These are phyloP conservation scores for Trypanosoma theileri DNA, from an alignment of 208 protist species.

Conservation along the genomic window DNA sequence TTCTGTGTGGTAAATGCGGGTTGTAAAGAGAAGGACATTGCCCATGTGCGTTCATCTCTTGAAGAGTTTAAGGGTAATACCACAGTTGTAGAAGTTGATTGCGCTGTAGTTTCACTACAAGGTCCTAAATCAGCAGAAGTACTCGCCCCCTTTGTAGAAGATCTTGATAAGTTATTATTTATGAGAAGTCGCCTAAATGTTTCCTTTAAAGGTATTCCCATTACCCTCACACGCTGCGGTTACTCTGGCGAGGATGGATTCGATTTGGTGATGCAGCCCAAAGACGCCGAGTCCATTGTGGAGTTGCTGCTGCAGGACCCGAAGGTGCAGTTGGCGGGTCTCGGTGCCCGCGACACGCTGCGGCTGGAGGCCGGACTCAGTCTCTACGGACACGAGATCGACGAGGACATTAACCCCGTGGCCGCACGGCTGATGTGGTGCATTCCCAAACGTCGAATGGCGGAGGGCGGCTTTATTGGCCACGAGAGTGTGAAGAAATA, in stretches of 20 bases:
- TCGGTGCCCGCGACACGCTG: slow-evolving; percentile 95
- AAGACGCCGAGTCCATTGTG: slow-evolving; percentile 48
- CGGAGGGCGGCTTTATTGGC: slow-evolving; percentile 94
- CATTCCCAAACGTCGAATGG: slow-evolving; percentile 93
- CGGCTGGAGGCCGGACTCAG: slow-evolving; percentile 97
- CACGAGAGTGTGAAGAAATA: slow-evolving; percentile 76
- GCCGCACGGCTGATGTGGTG: slow-evolving; percentile 95
- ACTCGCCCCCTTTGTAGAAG: slow-evolving; percentile 39
- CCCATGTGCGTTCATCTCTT: slow-evolving; percentile 52
- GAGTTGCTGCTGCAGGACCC: slow-evolving; percentile 53
- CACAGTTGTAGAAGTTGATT: slow-evolving; percentile 69
- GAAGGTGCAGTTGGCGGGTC: slow-evolving; percentile 74
- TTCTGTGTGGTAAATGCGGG: slow-evolving; percentile 97
- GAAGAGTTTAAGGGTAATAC: slow-evolving; percentile 82
- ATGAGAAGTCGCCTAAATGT: slow-evolving; percentile 70
- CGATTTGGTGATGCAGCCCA: slow-evolving; percentile 89
- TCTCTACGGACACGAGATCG: slow-evolving; percentile 98
- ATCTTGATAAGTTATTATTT: slow-evolving; percentile 72
- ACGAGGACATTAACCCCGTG: slow-evolving; percentile 92
- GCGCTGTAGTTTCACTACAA: slow-evolving; percentile 92
- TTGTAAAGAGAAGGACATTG: slow-evolving; percentile 94
- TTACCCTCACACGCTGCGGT: slow-evolving; percentile 89
- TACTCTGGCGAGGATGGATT: slow-evolving; percentile 99
- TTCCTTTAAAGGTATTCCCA: slow-evolving; percentile 44
- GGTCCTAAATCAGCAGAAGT: slow-evolving; percentile 83